Base-by-base conservation (phyloP, 148 eudicot genomes). In the Polygonum aviculare region DNA sequence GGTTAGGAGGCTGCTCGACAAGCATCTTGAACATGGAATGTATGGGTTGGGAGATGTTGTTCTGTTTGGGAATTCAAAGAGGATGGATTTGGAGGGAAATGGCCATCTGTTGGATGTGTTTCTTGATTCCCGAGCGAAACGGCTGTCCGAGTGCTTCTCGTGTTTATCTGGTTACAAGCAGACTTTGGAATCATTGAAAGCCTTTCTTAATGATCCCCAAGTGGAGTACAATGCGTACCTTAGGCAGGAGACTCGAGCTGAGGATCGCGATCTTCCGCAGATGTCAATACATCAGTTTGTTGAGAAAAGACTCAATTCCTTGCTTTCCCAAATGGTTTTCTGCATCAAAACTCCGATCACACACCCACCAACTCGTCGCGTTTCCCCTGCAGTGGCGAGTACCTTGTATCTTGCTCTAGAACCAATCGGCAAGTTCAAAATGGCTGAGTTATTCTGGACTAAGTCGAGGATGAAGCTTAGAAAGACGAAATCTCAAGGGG, bases 291-390 rank as follows among this genome's bases (percentile, higher is more conserved):
- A 72, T 35, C 79, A 78, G 22, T 88, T 85, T 72, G 47, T 83
- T 18, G 45, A 5, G 26, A 76, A 33, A 16, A 80, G 51, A 21
- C 86, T 85, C 52, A 47, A 51, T 49, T 21, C 41, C 2, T 14
- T 87, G 12, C 80, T 77, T 54, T 51, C 52, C 12, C 14, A 3
- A 57, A 72, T 90, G 49, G 47, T 40, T 31, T 70, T 50, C 72
- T 79, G 80, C 50, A 54, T 75, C 4, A 54, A 48, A 31, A 84
- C 77, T 77, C 70, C 89, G 44, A 84, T 50, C 69, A 93, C 87
- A 7, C 93, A 93, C 51, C 55, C 90, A 69, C 97, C 95, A 1
- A 89, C 90, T 8, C 79, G 78, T 7, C 7, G 7, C 35, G 35
- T 59, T 59, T 59, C 65, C 1, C 35, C 7, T 18, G 3, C 65